Conservation (phyloP, 352 stramenopile species). For the Globisporangium apiculatum region DNA sequence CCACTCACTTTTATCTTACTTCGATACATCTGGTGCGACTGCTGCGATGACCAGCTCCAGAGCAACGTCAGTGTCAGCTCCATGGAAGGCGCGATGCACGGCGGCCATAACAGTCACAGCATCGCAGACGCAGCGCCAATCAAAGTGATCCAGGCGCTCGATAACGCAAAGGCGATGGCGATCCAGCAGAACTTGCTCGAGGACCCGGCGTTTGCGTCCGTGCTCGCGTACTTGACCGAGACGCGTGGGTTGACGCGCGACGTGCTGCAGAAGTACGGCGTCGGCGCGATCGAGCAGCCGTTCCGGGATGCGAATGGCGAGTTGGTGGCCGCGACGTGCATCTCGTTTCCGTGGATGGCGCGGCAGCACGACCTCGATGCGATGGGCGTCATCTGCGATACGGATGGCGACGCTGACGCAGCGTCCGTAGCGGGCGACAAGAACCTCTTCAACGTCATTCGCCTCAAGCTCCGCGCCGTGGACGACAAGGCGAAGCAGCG, state of each 20-base stretch:
- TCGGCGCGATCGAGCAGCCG: constrained; percentile 84
- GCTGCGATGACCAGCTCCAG: constrained; percentile 24
- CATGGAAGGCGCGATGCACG: constrained; percentile 27
- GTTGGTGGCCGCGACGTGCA: constrained; percentile 64
- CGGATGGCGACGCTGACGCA: constrained; percentile 5
- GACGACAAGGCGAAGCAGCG: constrained; percentile 85
- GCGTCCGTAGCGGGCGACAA: constrained; percentile 30
- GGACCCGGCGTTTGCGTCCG: constrained; percentile 44
- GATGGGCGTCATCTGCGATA: constrained; percentile 71
- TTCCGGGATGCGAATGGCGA: constrained; percentile 65
- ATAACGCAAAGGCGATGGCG: constrained; percentile 79
- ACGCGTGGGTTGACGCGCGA: constrained; percentile 57
- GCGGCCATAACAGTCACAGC: constrained; percentile 4
- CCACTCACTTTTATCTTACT: background rate
- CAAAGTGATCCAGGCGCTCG: constrained; percentile 71
- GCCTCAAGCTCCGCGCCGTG: constrained; percentile 80
- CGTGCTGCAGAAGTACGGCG: constrained; percentile 83
- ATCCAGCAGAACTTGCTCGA: constrained; percentile 81
- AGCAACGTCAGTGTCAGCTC: constrained; percentile 44
- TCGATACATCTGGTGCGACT: background rate
- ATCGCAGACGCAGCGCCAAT: constrained; percentile 19
- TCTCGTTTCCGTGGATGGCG: constrained; percentile 96
- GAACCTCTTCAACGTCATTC: constrained; percentile 73
- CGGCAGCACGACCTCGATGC: constrained; percentile 64
- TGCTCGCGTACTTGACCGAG: constrained; percentile 69